Evolutionary conservation across 305 asterid species (phyloP), one percentile per base, ranked within the genome.

Genomic region (Solanum aculeatissimum): DNA sequence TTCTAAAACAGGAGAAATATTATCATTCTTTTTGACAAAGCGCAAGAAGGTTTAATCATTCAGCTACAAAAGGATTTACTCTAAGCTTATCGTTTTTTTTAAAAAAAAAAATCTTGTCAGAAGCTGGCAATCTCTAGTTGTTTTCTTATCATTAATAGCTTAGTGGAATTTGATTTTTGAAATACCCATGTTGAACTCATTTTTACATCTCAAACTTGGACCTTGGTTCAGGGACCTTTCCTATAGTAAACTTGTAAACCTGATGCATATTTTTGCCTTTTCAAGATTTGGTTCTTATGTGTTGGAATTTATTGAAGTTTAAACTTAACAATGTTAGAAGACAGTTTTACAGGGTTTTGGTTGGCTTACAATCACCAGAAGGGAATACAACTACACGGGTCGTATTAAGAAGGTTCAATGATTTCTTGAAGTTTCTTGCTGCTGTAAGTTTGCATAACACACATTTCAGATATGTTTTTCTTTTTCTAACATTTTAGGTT

Each of bases 331-430:
- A 87, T 89, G 86, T 86, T 82, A 85, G 81, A 86, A 87, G 93
- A 91, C 98, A 95, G 99, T 97, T 93, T 90, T 97, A 95, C 94
- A 95, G 99, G 98, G 97, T 97, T 86, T 91, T 92, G 87, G 94
- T 97, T 29, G 98, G 98, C 83, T n/a, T 94, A 85, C 99, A 97
- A 88, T 97, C 99, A 87, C 98, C 98, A 19, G 94, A 90, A 87
- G 99, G 99, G 83, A 86, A 91, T 91, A 95, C 99, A 49, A 92
- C 93, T 57, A 89, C 97, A 72, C 95, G 98, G 88, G 89, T 93
- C 49, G 92, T 97, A 83, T 84, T 97, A 89, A 93, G 99, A 88
- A 94, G 99, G 91, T 97, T 97, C 85, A 97, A 97, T 83, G 98
- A 97, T 87, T 97, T 97, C 90, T 90, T 95, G 91, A 97, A 95